Percentiles rank a stretch among this genome's conserved stretches.
Conservation (phyloP, 2,329 filamentous ascomycete genomes). For the Curvularia spicifera region DNA sequence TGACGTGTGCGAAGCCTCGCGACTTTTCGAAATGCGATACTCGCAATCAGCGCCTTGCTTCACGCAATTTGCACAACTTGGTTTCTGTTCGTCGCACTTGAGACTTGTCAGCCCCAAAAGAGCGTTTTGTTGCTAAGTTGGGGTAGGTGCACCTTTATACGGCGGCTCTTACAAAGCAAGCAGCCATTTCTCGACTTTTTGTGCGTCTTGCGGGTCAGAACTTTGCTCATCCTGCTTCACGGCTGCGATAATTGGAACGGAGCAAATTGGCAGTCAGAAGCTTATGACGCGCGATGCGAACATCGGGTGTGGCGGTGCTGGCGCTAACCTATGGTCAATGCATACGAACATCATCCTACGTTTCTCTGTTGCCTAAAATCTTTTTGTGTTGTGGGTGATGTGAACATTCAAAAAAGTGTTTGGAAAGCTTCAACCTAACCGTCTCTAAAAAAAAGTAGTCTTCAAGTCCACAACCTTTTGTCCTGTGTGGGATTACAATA, state of each 20-base stretch:
- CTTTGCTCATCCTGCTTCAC: constrained; percentile 28
- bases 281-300: constrained; percentile 10
- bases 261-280: constrained; percentile 6
- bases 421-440: not conserved
- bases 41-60: constrained; percentile 42
- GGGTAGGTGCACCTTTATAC: constrained; percentile 35
- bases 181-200: constrained; percentile 42
- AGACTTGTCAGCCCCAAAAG: constrained; percentile 17
- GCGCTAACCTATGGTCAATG: constrained; percentile 12
- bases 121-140: constrained; percentile 1
- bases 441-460: not conserved
- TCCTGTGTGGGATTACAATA: not conserved
- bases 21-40: constrained; percentile 28
- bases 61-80: constrained; percentile 40
- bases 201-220: constrained; percentile 38
- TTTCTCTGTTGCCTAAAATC: not conserved
- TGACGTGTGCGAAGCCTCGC: constrained; percentile 24
- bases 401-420: not conserved
- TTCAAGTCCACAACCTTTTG: not conserved
- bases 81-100: constrained; percentile 43
- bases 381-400: not conserved
- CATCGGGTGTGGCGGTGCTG: not conserved
- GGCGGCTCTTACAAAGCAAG: constrained; percentile 38
- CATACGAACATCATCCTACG: not conserved
- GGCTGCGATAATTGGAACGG: constrained; percentile 1